A percentile compares a stretch with the other conserved stretches of the same genome.
Conservation (phyloP, 2,329 filamentous ascomycete species). For the Alternaria alternata region DNA sequence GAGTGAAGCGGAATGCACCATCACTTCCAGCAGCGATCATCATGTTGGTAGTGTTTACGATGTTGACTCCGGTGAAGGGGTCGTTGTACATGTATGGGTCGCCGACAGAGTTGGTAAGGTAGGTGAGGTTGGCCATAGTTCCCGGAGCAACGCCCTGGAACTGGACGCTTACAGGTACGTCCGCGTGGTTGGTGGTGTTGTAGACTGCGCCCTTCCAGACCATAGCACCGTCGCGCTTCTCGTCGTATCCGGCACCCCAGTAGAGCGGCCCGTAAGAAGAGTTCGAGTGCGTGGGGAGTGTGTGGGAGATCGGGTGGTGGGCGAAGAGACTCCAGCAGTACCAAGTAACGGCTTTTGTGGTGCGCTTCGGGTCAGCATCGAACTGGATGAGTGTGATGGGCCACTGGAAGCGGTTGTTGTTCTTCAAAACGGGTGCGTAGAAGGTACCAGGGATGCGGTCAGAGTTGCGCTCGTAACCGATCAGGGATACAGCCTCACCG, state of each 20-base stretch:
- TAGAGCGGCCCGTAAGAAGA: conserved; percentile 54
- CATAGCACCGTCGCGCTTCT: conserved; percentile 38
- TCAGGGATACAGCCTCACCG: conserved; percentile 70
- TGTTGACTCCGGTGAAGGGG: conserved; percentile 57
- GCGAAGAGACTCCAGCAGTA: conserved; percentile 53
- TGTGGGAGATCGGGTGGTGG: conserved; percentile 55
- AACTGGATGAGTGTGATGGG: conserved; percentile 52
- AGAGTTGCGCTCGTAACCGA: conserved; percentile 71
- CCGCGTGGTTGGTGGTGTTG: conserved; percentile 53
- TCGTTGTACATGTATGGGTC: conserved; percentile 55
- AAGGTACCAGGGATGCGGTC: conserved; percentile 64
- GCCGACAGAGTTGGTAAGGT: conserved; percentile 53
- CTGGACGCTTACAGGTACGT: conserved; percentile 33
- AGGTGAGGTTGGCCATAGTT: conserved; percentile 49
- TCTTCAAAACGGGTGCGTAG: conserved; percentile 46
- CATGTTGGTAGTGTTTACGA: conserved; percentile 34
- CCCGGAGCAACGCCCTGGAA: conserved; percentile 42
- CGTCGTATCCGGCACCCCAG: conserved; percentile 55
- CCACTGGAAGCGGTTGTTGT: conserved; percentile 49
- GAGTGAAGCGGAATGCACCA: conserved; percentile 61
- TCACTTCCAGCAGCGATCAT: conserved; percentile 45
- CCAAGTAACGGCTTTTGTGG: conserved; percentile 40
- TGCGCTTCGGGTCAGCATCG: conserved; percentile 49
- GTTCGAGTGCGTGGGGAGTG: conserved; percentile 51
- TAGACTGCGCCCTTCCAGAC: conserved; percentile 60